These are phyloP conservation scores for Fusarium coicis DNA, from an alignment of 2,329 filamentous ascomycete species.

Conservation along the genomic window DNA sequence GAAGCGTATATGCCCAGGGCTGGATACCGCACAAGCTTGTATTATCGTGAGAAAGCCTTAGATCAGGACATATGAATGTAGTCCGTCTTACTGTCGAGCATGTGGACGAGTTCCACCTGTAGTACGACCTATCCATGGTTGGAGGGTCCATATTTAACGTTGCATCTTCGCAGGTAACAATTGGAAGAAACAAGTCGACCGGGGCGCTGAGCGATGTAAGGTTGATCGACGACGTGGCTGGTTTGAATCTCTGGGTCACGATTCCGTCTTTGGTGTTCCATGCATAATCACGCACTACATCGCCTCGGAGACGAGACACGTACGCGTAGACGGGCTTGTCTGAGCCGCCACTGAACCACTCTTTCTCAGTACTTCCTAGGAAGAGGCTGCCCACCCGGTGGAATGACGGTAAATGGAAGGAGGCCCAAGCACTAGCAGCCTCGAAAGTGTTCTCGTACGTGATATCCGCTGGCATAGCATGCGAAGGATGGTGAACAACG, in stretches of 20 bases:
- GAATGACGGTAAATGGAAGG: not conserved
- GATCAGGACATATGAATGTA: not conserved
- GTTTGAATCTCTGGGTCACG: rapidly evolving
- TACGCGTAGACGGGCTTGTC: not conserved
- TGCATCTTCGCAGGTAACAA: not conserved
- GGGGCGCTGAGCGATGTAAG: not conserved
- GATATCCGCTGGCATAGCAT: not conserved
- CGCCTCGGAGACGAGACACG: not conserved
- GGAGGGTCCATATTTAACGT: not conserved
- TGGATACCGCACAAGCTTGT: not conserved
- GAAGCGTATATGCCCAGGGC: not conserved
- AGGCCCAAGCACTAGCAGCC: not conserved
- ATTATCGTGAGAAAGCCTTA: not conserved
- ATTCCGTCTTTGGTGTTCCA: not conserved
- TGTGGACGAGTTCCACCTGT: rapidly evolving
- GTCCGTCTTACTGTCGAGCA: not conserved
- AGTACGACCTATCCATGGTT: not conserved
- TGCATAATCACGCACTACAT: not conserved
- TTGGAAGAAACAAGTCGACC: not conserved
- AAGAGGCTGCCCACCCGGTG: rapidly evolving
- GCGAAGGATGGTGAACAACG: not conserved
- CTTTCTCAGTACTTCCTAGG: rapidly evolving
- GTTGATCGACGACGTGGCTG: rapidly evolving
- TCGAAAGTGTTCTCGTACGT: not conserved
- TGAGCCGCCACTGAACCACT: not conserved